Base-by-base conservation (phyloP, 495 filamentous ascomycete genomes). In the Penicillium odoratum region DNA sequence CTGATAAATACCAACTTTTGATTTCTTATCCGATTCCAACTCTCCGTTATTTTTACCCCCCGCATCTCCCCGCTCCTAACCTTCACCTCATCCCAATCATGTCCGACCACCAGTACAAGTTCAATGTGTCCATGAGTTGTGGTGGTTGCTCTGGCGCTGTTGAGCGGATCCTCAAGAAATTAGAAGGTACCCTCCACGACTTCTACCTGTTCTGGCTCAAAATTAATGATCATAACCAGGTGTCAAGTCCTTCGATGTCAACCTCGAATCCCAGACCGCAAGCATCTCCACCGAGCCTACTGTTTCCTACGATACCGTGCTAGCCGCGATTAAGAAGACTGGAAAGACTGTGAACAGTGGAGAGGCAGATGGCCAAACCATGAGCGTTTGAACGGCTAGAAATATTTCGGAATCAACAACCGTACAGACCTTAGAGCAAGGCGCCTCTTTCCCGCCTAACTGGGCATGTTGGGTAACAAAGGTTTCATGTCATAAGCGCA, bases 291-390 rank as follows among this genome's bases (percentile, higher is more conserved):
- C 92, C 44, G 84, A 87, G 34, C 72, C 78, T 0, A 69, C 72
- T 11, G 76, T 96, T 40, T 72, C 80, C 40, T 96, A 93, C 73
- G 84, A 91, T 51, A 90, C 85, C 26, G 91, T 98, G 45, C 82
- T 96, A 51, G 82, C 84, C 66, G 92, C 85, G 56, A 97, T 98
- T 68, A 86, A 87, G 83, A 98, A 97, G 84, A 97, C 94, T 3
- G 93, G 92, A 31, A 98, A 98, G 85, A 85, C 84, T 65, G 85
- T 98, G 61, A 92, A 86, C 60, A 82, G 75, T 25, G 90, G 85
- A 21, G 83, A 89, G 81, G 87, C 79, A 16, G 85, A 83, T 70
- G 80, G 79, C 5, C 56, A 69, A 56, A 48, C 53, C 4, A 73
- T 66, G 68, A 56, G 31, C 47, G 73, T 80, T 53, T 78, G 54